Percentiles rank a stretch among this genome's conserved stretches.
Evolutionary conservation across 176 grass and related monocot genomes (phyloP).

Genomic region (Areca catechu): DNA sequence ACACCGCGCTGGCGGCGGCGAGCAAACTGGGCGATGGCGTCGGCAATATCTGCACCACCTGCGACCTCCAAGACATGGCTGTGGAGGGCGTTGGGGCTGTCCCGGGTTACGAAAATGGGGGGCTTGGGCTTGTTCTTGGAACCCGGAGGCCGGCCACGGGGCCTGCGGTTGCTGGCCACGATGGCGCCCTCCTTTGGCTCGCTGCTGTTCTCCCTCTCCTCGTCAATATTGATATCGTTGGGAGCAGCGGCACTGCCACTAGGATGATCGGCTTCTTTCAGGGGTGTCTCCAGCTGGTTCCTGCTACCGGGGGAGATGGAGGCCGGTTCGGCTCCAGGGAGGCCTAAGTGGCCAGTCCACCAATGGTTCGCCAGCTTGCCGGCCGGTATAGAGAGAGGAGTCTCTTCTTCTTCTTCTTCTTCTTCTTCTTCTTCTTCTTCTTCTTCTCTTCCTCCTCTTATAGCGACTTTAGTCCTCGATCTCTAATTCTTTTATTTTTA

Average conservation of each 20-base stretch:
- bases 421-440: background rate
- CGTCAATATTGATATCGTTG: conserved; percentile 44
- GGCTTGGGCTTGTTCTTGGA: conserved; percentile 98
- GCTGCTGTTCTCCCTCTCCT: conserved; percentile 35
- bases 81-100: conserved; percentile 83
- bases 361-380: conserved; percentile 83
- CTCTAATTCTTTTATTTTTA: too few species aligned
- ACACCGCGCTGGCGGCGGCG: conserved; percentile 81
- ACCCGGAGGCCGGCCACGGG: conserved; percentile 73
- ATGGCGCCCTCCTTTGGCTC: conserved; percentile 56
- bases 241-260: conserved; percentile 17
- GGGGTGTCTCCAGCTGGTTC: background rate
- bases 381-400: background rate
- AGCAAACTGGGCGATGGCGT: conserved; percentile 84
- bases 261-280: conserved; percentile 31
- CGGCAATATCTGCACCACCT: conserved; percentile 68
- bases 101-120: conserved; percentile 86
- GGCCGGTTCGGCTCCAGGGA: conserved; percentile 43
- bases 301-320: conserved; percentile 43
- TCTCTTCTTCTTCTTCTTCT: conserved; percentile 1
- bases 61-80: conserved; percentile 96
- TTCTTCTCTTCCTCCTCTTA: background rate
- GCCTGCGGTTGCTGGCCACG: conserved; percentile 52
- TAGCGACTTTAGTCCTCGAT: too few species aligned
- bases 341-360: conserved; percentile 66